These are phyloP conservation scores for Trichoderma virens DNA, from an alignment of 495 filamentous ascomycete species.

Conservation along the genomic window DNA sequence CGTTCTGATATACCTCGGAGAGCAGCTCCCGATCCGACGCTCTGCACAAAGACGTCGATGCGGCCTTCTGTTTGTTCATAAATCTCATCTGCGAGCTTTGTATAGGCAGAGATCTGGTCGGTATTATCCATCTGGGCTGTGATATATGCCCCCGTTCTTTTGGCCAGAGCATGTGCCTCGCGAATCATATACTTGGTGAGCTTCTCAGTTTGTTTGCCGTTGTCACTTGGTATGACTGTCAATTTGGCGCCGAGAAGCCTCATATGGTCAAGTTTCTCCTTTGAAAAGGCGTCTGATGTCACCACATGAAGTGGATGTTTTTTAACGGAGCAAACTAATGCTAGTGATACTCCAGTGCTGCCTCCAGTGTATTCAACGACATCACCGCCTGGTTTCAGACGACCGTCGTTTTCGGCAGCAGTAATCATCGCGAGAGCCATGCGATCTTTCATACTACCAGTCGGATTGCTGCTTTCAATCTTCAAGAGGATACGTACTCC, in stretches of 20 bases:
- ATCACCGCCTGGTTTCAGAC: constrained; percentile 3
- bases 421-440: constrained; percentile 10
- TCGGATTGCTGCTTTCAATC: constrained; percentile 9
- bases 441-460: constrained; percentile 11
- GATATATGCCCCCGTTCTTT: constrained; percentile 8
- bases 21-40: constrained; percentile 2
- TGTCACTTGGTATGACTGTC: constrained; percentile 9
- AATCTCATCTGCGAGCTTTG: constrained; percentile 8
- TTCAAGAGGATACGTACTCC: constrained; percentile 6
- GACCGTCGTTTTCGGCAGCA: constrained; percentile 7
- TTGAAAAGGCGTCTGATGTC: constrained; percentile 10
- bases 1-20: constrained; percentile 8
- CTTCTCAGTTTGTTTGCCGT: constrained; percentile 10
- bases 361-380: constrained; percentile 10
- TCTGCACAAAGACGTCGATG: constrained; percentile 10
- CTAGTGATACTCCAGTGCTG: constrained; percentile 8
- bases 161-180: not conserved
- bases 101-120: constrained; percentile 7
- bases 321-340: constrained; percentile 5
- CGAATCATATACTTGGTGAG: constrained; percentile 9
- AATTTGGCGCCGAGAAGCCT: constrained; percentile 8
- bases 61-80: constrained; percentile 6
- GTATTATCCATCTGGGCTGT: constrained; percentile 10
- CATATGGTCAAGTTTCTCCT: constrained; percentile 12
- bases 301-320: constrained; percentile 2